Base-by-base conservation (phyloP, 2,329 filamentous ascomycete genomes). In the Sclerotinia glacialis region DNA sequence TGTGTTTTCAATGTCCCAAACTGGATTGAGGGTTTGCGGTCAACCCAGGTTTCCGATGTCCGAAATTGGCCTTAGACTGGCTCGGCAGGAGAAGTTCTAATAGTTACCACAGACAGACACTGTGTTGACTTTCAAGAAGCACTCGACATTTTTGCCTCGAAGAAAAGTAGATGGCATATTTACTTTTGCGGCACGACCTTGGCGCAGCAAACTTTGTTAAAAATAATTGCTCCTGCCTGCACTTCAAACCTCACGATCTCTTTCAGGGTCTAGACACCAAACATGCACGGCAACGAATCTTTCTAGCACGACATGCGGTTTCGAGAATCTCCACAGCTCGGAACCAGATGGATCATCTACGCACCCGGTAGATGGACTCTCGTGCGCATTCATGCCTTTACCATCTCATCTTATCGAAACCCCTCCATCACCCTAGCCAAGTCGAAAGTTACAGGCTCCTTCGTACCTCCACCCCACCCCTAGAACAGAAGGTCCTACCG, bases 351-450 rank as follows among this genome's bases (percentile, higher is more conserved):
- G 26, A 31, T 46, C 42, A 46, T 6, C 16, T 47, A 52, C 31
- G 31, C 23, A 40, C 31, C 31, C n/a, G 16, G 46, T 52, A 52
- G 21, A 47, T 60, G 28, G 42, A 23, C 21, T 47, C 44, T 60
- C 28, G 26, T 37, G 44, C 56, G 46, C 21, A 16, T 23, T 64
- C 40, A 47, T 55, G 40, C 58, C 46, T 40, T 31, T 49, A 49
- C 46, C 23, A 61, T 61, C 55, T 46, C 34, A 50, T 28, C 64
- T 65, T 65, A 65, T 65, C 64, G 54, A 50, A 65, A 62, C 54
- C 44, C 64, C 54, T 60, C 64, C 44, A 59, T 53, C 21, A 23
- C 46, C 64, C 55, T 53, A 44, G 54, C 64, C 34, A 65, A 31
- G 60, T 53, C 16, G 37, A 42, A 65, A 60, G 60, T 52, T 61